Percentiles rank a stretch among this genome's conserved stretches.
Conservation (phyloP, 495 filamentous ascomycete species). For the Geoglossum glabrum region DNA sequence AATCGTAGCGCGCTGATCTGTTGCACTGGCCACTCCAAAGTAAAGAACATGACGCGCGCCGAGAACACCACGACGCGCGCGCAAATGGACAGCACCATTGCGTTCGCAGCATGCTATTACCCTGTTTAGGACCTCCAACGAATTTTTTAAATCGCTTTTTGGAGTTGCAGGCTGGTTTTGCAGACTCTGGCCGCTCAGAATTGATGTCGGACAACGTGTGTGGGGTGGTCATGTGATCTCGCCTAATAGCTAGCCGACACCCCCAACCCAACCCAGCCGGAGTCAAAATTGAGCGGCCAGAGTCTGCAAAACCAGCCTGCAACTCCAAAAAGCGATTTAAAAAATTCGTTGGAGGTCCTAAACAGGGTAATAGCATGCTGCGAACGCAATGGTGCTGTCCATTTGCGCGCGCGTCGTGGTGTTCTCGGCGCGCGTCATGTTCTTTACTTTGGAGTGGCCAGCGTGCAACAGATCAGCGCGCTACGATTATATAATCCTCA, state of each 20-base stretch:
- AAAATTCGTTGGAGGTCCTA: neutral
- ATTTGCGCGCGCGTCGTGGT: neutral
- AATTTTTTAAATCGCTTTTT: constrained; percentile 6
- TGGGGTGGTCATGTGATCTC: neutral
- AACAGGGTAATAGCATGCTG: neutral
- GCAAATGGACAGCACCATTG: neutral
- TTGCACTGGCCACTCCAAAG: too few species aligned
- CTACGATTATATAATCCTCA: too few species aligned
- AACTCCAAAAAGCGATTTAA: constrained; percentile 6
- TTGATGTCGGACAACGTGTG: neutral
- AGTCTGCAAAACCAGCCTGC: neutral
- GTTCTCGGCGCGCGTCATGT: neutral
- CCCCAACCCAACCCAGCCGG: neutral
- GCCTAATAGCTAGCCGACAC: neutral
- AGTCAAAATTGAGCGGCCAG: neutral
- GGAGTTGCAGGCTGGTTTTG: neutral
- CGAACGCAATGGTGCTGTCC: neutral
- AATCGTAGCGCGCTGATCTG: too few species aligned
- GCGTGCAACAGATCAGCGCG: too few species aligned
- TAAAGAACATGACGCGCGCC: neutral
- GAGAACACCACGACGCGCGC: neutral
- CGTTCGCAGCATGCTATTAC: neutral
- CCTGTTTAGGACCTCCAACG: neutral
- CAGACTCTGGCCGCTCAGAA: neutral
- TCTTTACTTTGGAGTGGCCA: neutral